These are phyloP conservation scores for Hydnum rufescens DNA, from an alignment of 768 basidiomycete species.

Conservation along the genomic window DNA sequence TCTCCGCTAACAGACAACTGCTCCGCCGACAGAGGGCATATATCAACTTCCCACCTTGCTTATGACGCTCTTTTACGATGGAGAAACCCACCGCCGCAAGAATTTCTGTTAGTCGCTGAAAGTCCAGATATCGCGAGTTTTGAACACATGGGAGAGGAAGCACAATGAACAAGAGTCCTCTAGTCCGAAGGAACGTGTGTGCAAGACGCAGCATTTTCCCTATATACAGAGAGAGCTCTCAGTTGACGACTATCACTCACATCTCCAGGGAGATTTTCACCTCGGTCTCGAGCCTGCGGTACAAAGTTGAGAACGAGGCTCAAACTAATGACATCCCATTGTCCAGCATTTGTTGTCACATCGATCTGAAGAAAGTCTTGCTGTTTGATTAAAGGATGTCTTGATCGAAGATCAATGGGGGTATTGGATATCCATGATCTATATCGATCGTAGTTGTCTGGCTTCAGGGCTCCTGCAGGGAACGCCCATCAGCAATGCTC, in stretches of 20 bases:
- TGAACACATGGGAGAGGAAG: conserved; percentile 68
- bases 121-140: conserved; percentile 67
- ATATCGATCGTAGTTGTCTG: conserved; percentile 56
- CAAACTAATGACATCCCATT: conserved; percentile 68
- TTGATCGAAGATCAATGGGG: conserved; percentile 69
- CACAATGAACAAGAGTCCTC: conserved; percentile 48
- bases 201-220: conserved; percentile 54
- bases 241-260: background rate
- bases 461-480: conserved; percentile 46
- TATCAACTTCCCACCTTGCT: conserved; percentile 57
- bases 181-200: conserved; percentile 30
- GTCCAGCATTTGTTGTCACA: conserved; percentile 25
- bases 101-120: conserved; percentile 14
- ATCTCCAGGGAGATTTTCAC: too few relatives aligned
- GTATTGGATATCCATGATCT: conserved; percentile 49
- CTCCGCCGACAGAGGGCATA: conserved; percentile 70
- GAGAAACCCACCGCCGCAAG: conserved; percentile 37
- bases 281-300: conserved; percentile 51
- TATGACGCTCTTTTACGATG: conserved; percentile 40
- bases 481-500: background rate
- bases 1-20: too few relatives aligned
- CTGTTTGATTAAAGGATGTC: conserved; percentile 62
- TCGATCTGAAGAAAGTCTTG: conserved; percentile 69
- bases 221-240: conserved; percentile 17
- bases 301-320: conserved; percentile 86